These are phyloP conservation scores for Sporobolomyces roseus DNA, from an alignment of 768 basidiomycete species.

Conservation along the genomic window DNA sequence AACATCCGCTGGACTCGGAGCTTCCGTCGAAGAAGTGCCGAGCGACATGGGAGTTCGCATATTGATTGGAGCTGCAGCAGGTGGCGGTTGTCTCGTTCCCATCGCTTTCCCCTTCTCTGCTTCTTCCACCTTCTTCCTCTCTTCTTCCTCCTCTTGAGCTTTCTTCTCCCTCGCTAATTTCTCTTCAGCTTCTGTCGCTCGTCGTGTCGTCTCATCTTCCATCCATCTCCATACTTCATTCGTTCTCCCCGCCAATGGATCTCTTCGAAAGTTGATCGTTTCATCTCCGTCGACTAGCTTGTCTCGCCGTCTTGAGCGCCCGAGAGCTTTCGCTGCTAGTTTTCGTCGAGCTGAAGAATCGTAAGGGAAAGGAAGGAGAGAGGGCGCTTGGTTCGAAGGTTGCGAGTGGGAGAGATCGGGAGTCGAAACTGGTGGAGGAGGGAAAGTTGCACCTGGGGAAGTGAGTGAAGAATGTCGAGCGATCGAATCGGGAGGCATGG, in stretches of 20 bases:
- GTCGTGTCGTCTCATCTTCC: constrained; percentile 17
- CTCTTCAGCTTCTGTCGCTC: constrained; percentile 15
- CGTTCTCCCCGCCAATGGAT: constrained; percentile 11
- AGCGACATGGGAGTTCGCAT: constrained; percentile 39
- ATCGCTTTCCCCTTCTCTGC: constrained; percentile 2
- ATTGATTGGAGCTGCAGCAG: constrained; percentile 29
- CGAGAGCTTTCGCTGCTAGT: not conserved
- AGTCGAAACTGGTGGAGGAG: not conserved
- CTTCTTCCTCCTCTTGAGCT: constrained; percentile 3
- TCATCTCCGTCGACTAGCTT: not conserved
- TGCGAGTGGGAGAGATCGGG: constrained; percentile 4
- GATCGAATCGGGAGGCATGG: not conserved
- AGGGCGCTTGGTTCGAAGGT: not conserved
- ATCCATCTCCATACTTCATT: constrained; percentile 27
- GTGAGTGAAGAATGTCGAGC: not conserved
- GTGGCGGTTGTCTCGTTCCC: not conserved
- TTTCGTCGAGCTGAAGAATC: not conserved
- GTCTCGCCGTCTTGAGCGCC: not conserved
- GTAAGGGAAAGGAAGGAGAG: constrained; percentile 1
- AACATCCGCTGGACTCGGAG: constrained; percentile 34
- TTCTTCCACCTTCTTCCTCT: not conserved
- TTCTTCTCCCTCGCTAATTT: not conserved
- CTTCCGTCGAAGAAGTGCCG: constrained; percentile 34
- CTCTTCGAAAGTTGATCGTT: not conserved
- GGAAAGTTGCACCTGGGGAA: not conserved